Conservation (phyloP, 2,329 filamentous ascomycete genomes). For the Hypocreales sp. region DNA sequence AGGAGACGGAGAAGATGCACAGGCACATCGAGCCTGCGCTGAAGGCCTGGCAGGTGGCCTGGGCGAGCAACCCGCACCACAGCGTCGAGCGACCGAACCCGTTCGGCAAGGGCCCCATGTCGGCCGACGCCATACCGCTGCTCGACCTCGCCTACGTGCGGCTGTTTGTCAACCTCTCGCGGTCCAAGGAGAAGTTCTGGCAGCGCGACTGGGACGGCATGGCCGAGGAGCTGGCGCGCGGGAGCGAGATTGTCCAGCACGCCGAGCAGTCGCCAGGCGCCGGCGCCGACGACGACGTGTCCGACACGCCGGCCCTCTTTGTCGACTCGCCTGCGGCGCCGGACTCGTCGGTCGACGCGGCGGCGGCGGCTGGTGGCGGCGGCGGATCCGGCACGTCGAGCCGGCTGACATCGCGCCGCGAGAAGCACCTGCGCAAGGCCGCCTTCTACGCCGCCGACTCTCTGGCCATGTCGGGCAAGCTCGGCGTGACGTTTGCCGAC, state of each 20-base stretch:
- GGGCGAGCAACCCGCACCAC: slow-evolving; percentile 75
- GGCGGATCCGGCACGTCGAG: slow-evolving; percentile 11
- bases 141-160: slow-evolving; percentile 85
- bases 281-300: slow-evolving; percentile 25
- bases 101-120: slow-evolving; percentile 65
- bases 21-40: slow-evolving; percentile 86
- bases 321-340: slow-evolving; percentile 38
- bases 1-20: slow-evolving; percentile 93
- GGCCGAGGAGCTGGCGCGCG: slow-evolving; percentile 70
- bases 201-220: slow-evolving; percentile 85
- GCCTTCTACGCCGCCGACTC: slow-evolving; percentile 91
- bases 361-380: slow-evolving; percentile 16
- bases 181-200: slow-evolving; percentile 89
- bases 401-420: slow-evolving; percentile 50
- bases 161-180: slow-evolving; percentile 82
- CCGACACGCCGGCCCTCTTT: slow-evolving; percentile 26
- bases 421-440: slow-evolving; percentile 83
- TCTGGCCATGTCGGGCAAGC: slow-evolving; percentile 71
- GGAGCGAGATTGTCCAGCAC: slow-evolving; percentile 60
- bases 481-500: slow-evolving; percentile 74
- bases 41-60: slow-evolving; percentile 86
- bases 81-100: slow-evolving; percentile 75
- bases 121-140: slow-evolving; percentile 80
- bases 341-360: slow-evolving; percentile 29
- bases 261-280: slow-evolving; percentile 45